Base-by-base conservation (phyloP, 1,284 basidiomycete genomes). In the Malassezia furfur region DNA sequence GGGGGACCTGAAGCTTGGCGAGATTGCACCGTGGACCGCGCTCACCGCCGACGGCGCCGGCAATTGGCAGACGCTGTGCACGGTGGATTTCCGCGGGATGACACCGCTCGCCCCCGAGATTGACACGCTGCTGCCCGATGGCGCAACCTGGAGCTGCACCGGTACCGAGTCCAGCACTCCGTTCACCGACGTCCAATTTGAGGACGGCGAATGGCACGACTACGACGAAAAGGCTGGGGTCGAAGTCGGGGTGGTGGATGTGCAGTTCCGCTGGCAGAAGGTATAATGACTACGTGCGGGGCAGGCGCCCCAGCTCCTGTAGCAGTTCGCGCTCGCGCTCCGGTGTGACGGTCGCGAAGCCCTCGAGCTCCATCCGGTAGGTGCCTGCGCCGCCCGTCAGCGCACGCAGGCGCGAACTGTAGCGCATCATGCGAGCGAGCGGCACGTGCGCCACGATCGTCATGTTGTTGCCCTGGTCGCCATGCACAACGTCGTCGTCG, bases 381-480 rank as follows among this genome's bases (percentile, higher is more conserved):
- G 80, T 76, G 5, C 87, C 88, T 67, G 86, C 83, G 1, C 88
- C 88, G 40, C 85, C 88, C 0, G 86, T 86, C 21, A 91, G 75
- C 0, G 88, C 84, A 15, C 88, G 82, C 48, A 91, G 74, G 25
- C 87, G 80, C 48, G 79, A 84, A 19, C 85, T 85, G 68, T 87
- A 91, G 69, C 88, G 84, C 25, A 91, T 78, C 80, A 89, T 83
- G 64, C 80, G 81, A 61, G 84, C 85, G 22, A 91, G 78, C 4
- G 88, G 88, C 9, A 85, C 86, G 25, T 83, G 65, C 3, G 85
- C 71, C 6, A 61, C 54, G 17, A 74, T 64, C 34, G 58, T 60
- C 9, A 65, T 67, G 38, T 59, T 58, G 8, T 54, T 59, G 30
- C 48, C 44, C 84, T 88, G 61, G 14, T 17, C 15, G 4, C 66